phyloP scores from a whole-genome alignment of 495 filamentous ascomycete genomes.

The Pseudoneurospora amorphoporcata region DNA sequence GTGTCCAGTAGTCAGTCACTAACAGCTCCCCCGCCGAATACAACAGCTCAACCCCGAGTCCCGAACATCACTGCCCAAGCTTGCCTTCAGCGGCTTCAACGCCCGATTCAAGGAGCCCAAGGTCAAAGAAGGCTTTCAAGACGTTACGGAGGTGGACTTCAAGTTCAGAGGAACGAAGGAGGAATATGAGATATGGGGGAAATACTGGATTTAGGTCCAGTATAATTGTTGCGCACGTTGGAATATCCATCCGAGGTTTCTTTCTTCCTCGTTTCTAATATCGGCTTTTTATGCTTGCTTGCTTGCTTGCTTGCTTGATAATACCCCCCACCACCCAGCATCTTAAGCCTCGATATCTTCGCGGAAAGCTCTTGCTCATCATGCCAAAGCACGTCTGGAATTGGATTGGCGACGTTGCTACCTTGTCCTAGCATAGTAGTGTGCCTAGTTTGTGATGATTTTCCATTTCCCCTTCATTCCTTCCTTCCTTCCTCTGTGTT shows the following conservation, averaged over 20 bases:
- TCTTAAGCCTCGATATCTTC: not conserved
- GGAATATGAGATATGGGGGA: slow-evolving; percentile 54
- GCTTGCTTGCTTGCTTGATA: not conserved
- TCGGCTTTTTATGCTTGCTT: not conserved
- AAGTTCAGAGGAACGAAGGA: slow-evolving; percentile 36
- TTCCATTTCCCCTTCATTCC: not conserved
- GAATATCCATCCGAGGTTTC: not conserved
- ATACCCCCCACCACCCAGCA: not conserved
- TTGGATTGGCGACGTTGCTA: not conserved
- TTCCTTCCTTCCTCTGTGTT: not conserved
- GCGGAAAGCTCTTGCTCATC: not conserved
- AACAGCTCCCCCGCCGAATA: not conserved
- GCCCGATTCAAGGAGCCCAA: slow-evolving; percentile 61
- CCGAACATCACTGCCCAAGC: slow-evolving; percentile 57
- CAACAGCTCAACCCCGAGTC: slow-evolving; percentile 70
- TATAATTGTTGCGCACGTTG: not conserved
- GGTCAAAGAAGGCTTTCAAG: slow-evolving; percentile 72
- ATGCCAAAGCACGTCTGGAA: not conserved
- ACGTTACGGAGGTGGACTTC: slow-evolving; percentile 63
- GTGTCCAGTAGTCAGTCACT: not conserved
- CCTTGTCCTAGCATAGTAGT: not conserved
- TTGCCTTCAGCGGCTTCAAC: slow-evolving; percentile 68
- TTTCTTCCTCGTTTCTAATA: not conserved
- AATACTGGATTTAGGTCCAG: slow-evolving; percentile 54
- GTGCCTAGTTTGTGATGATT: not conserved